These are phyloP conservation scores for Phaeolepiota aurea DNA, from an alignment of 768 basidiomycete species.

Conservation along the genomic window DNA sequence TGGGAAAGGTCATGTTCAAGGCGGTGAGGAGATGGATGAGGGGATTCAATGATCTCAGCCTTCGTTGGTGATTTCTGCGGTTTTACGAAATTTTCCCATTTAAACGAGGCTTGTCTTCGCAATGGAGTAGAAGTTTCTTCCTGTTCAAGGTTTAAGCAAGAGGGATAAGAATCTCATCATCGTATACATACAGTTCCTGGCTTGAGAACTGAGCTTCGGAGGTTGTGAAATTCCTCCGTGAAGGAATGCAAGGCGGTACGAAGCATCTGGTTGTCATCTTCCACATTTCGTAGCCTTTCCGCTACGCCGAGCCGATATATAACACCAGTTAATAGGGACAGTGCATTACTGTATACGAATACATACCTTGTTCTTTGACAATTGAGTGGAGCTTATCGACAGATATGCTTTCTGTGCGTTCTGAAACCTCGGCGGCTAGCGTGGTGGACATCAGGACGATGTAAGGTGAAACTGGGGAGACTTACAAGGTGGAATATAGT, in stretches of 20 bases:
- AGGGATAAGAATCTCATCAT: constrained; percentile 3
- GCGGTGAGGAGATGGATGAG: constrained; percentile 72
- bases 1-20: constrained; percentile 59
- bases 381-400: constrained; percentile 60
- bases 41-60: constrained; percentile 58
- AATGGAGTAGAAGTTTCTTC: constrained; percentile 37
- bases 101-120: constrained; percentile 73
- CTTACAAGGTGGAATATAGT: constrained; percentile 88
- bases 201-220: constrained; percentile 29
- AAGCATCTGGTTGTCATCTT: constrained; percentile 72
- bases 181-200: constrained; percentile 21
- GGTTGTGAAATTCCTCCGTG: constrained; percentile 53
- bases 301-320: constrained; percentile 28
- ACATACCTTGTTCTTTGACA: constrained; percentile 68
- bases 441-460: neutral
- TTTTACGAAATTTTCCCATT: constrained; percentile 80
- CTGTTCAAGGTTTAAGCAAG: constrained; percentile 12
- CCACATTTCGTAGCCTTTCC: constrained; percentile 57
- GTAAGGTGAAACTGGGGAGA: too few relatives aligned
- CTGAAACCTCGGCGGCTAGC: constrained; percentile 20
- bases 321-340: neutral
- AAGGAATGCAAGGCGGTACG: constrained; percentile 53
- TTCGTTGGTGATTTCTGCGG: constrained; percentile 78
- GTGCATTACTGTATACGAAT: constrained; percentile 4
- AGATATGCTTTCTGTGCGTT: constrained; percentile 31